phyloP scores from a whole-genome alignment of 139 green algal species.

The Diplosphaera chodatii region DNA sequence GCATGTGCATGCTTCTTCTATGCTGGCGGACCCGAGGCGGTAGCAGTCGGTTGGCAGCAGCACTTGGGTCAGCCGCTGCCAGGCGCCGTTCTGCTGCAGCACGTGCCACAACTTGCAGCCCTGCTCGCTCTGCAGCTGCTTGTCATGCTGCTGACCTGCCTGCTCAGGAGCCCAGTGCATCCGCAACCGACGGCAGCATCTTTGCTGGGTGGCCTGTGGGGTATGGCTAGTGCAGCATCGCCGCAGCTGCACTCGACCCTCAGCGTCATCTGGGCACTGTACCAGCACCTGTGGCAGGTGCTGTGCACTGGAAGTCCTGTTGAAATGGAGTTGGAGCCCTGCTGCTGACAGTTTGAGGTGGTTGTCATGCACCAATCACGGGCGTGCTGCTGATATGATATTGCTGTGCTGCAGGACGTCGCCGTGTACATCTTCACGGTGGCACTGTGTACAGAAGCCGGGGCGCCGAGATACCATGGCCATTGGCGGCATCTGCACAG shows the following conservation, averaged over 20 bases:
- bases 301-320: too few relatives aligned
- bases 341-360: too few relatives aligned
- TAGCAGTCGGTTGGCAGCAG: neutral
- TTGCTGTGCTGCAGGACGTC: neutral
- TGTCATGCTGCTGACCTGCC: neutral
- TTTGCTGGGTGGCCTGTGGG: too few relatives aligned
- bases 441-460: neutral
- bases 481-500: neutral
- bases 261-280: neutral
- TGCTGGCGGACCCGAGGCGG: too few relatives aligned
- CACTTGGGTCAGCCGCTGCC: too few relatives aligned
- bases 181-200: too few relatives aligned
- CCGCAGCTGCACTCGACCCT: neutral
- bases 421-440: neutral
- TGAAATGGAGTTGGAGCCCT: too few relatives aligned
- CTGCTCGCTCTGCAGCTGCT: neutral
- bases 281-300: neutral
- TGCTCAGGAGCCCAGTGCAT: neutral
- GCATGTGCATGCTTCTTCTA: neutral
- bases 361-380: too few relatives aligned
- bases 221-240: too few relatives aligned
- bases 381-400: too few relatives aligned
- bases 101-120: neutral
- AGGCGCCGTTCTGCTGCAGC: neutral
- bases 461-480: neutral